Percentiles rank a stretch among this genome's conserved stretches.
These are phyloP conservation scores for Epichloe coenophiala DNA, from an alignment of 2,329 filamentous ascomycete genomes.

Conservation along the genomic window DNA sequence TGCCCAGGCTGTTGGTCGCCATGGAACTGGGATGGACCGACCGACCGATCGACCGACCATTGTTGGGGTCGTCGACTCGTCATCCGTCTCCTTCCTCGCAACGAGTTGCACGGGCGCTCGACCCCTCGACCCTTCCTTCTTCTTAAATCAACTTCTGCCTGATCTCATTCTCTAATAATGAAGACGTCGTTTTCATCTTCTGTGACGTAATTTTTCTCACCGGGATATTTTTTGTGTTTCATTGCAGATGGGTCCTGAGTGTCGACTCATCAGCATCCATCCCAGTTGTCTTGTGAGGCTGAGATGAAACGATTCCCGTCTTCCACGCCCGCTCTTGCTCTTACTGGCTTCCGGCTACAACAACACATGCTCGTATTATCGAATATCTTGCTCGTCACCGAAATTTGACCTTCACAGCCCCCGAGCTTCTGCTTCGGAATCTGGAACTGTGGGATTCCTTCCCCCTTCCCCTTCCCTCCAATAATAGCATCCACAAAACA, in stretches of 20 bases:
- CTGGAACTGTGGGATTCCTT: background rate
- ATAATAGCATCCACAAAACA: slow-evolving; percentile 3
- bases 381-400: background rate
- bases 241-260: slow-evolving; percentile 12
- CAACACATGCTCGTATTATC: slow-evolving; percentile 3
- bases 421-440: background rate
- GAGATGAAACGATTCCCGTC: slow-evolving; percentile 3
- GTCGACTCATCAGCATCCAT: slow-evolving; percentile 6
- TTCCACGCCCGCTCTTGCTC: background rate
- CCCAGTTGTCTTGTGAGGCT: slow-evolving; percentile 10
- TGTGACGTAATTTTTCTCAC: slow-evolving; percentile 4
- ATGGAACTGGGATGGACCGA: slow-evolving; percentile 2
- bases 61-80: slow-evolving; percentile 1
- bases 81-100: slow-evolving; percentile 1
- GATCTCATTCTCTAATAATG: slow-evolving; percentile 1
- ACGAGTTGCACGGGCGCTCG: background rate
- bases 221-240: slow-evolving; percentile 7
- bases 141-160: background rate
- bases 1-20: slow-evolving; percentile 5
- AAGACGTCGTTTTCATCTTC: slow-evolving; percentile 4
- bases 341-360: background rate
- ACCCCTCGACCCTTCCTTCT: slow-evolving; percentile 1
- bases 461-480: background rate
- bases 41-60: no score
- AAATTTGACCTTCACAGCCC: slow-evolving; percentile 6